Conservation (phyloP, 2,329 filamentous ascomycete genomes). For the Colletotrichum eleusines region DNA sequence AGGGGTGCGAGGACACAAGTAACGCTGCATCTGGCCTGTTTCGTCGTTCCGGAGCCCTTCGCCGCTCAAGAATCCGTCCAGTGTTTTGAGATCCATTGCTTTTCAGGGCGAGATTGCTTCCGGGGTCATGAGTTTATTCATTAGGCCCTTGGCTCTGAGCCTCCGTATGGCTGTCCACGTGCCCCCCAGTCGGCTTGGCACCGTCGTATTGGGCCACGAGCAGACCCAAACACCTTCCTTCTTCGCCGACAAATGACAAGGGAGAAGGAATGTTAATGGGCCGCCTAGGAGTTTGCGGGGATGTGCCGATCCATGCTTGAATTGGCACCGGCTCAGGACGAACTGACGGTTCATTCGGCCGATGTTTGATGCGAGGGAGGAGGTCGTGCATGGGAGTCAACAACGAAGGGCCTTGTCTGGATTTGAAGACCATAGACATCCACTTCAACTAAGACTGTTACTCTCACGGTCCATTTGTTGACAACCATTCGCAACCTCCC, state of each 20-base stretch:
- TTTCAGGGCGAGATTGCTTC: constrained; percentile 1
- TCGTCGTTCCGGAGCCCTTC: neutral
- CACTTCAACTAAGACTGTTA: neutral
- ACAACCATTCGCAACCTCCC: too few relatives aligned
- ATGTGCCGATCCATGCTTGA: constrained; percentile 16
- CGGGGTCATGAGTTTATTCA: constrained; percentile 17
- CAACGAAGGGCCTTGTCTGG: neutral
- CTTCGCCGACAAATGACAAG: constrained; percentile 9
- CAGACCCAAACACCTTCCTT: constrained; percentile 23
- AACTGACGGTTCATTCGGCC: constrained; percentile 7
- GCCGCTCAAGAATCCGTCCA: constrained; percentile 1
- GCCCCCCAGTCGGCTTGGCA: constrained; percentile 32
- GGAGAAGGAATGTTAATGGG: neutral
- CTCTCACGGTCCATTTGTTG: neutral
- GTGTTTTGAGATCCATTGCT: neutral
- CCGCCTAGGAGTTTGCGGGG: constrained; percentile 24
- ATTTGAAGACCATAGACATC: neutral
- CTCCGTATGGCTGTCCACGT: constrained; percentile 8
- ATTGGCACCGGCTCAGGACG: constrained; percentile 7
- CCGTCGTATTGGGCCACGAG: constrained; percentile 4
- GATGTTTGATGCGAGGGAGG: constrained; percentile 31
- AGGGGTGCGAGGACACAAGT: neutral
- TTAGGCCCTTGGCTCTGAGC: constrained; percentile 19
- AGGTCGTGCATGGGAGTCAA: neutral
- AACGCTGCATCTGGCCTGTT: neutral